phyloP scores from a whole-genome alignment of 148 eudicot genomes.

The Persicaria tinctoria region DNA sequence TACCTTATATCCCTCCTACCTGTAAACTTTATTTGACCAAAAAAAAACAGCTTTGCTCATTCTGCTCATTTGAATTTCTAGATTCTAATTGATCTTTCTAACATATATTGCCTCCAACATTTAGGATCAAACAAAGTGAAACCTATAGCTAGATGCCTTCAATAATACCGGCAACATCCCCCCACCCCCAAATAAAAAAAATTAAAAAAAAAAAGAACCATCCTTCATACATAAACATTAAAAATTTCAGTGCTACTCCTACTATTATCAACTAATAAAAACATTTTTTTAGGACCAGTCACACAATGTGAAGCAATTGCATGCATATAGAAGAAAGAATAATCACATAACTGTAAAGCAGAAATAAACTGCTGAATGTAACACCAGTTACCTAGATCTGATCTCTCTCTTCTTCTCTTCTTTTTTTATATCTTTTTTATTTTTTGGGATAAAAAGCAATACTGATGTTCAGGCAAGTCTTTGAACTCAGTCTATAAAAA shows the following conservation, averaged over 20 bases:
- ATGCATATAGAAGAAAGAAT: neutral
- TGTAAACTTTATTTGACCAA: too few species aligned
- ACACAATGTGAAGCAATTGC: neutral
- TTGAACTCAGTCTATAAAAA: neutral
- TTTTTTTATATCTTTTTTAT: too few species aligned
- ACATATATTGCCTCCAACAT: neutral
- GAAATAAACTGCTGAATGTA: neutral
- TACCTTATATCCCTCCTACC: too few species aligned
- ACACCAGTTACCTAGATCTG: neutral
- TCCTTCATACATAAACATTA: neutral
- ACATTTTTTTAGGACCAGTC: neutral
- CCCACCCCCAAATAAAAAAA: neutral
- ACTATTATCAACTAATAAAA: neutral
- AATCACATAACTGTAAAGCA: neutral
- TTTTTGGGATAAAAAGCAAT: too few species aligned
- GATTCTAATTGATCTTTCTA: neutral
- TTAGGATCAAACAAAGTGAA: neutral
- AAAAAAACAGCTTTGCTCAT: neutral
- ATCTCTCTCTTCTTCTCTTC: neutral
- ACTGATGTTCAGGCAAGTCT: slow-evolving; percentile 1
- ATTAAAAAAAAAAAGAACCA: too few species aligned
- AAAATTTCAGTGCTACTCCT: neutral
- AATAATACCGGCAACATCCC: neutral
- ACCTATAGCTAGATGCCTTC: neutral
- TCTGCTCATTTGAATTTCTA: neutral